Evolutionary conservation across 2,329 filamentous ascomycete species (phyloP).

Genomic region (Ophiostoma piceae): DNA sequence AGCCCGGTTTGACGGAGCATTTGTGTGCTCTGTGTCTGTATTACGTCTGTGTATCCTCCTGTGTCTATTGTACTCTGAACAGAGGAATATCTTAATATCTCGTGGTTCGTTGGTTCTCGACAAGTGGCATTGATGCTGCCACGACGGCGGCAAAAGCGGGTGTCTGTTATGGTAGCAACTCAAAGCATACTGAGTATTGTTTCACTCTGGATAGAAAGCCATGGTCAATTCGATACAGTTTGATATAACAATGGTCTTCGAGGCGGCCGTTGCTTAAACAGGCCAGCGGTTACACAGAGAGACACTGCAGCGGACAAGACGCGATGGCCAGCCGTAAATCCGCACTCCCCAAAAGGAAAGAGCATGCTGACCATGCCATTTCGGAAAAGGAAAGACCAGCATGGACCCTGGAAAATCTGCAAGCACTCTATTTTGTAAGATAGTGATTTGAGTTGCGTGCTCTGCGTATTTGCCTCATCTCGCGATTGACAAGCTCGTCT

Average conservation of each 20-base stretch:
- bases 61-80: too few species aligned
- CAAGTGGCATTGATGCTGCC: too few species aligned
- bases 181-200: too few species aligned
- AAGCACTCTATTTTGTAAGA: neutral
- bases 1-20: neutral
- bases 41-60: too few species aligned
- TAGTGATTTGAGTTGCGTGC: too few species aligned
- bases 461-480: too few species aligned
- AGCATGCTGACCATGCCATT: neutral
- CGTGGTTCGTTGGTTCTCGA: too few species aligned
- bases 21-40: too few species aligned
- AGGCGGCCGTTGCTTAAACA: neutral
- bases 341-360: neutral
- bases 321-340: neutral
- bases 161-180: too few species aligned
- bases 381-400: neutral
- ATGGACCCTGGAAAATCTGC: neutral
- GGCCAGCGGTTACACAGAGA: neutral
- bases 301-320: neutral
- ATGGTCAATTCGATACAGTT: neutral
- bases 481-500: neutral
- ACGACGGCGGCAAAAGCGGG: too few species aligned
- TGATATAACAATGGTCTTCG: neutral
- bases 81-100: too few species aligned
- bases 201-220: too few species aligned